Conservation (phyloP, 148 eudicot genomes). For the Polygonum aviculare region DNA sequence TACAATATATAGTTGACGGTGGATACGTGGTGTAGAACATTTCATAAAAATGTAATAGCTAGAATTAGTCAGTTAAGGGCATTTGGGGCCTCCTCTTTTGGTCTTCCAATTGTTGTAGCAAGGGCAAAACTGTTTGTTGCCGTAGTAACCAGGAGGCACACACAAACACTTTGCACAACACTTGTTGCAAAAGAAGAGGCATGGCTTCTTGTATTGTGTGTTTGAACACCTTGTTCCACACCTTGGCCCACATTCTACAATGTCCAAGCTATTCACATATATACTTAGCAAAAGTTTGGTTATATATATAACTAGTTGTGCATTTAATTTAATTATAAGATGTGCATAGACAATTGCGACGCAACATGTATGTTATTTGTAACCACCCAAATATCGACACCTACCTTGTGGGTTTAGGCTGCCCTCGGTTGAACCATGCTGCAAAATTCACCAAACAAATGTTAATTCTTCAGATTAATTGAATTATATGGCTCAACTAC, state of each 20-base stretch:
- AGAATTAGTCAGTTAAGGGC: conserved; percentile 4
- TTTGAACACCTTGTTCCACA: conserved; percentile 6
- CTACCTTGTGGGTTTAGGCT: conserved; percentile 4
- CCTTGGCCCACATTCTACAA: conserved; percentile 5
- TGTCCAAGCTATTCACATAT: neutral
- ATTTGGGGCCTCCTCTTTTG: conserved; percentile 12
- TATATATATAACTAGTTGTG: neutral
- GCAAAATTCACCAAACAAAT: neutral
- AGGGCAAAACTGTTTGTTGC: conserved; percentile 7
- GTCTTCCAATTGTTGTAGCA: conserved; percentile 11
- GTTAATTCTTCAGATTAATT: neutral
- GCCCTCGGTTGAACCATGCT: neutral
- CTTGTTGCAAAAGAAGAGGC: conserved; percentile 8
- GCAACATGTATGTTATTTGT: neutral
- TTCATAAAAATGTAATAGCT: no score
- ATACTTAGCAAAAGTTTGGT: neutral
- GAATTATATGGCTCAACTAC: no score
- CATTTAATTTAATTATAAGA: no score
- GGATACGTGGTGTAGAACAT: no score
- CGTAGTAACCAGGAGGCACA: conserved; percentile 6
- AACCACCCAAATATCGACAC: neutral
- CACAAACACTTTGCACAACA: conserved; percentile 11
- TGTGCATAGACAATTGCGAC: neutral
- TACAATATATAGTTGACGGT: no score
- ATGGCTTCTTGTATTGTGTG: conserved; percentile 12